phyloP scores from a whole-genome alignment of 169 alveolate species.

The Babesia ovata region DNA sequence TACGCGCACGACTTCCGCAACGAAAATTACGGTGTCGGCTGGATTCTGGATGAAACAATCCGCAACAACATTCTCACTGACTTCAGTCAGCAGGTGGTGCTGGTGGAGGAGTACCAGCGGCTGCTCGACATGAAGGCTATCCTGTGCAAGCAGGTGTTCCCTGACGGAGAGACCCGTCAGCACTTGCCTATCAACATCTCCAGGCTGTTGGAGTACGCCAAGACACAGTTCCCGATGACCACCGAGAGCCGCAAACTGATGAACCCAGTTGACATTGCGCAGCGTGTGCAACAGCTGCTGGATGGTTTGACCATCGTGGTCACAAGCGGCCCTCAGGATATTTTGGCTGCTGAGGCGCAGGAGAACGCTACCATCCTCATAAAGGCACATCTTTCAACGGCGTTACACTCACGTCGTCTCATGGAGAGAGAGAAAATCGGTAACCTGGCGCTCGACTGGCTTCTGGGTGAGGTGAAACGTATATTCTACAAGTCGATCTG shows the following conservation, averaged over 20 bases:
- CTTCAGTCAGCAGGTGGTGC: slow-evolving; percentile 78
- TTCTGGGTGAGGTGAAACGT: slow-evolving; percentile 95
- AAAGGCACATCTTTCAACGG: slow-evolving; percentile 92
- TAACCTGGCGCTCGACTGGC: slow-evolving; percentile 93
- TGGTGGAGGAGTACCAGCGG: slow-evolving; percentile 78
- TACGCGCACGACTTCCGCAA: slow-evolving; percentile 79
- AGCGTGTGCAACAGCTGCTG: slow-evolving; percentile 76
- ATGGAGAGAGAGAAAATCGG: slow-evolving; percentile 93
- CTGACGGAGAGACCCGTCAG: slow-evolving; percentile 93
- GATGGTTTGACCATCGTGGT: slow-evolving; percentile 76
- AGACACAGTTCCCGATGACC: slow-evolving; percentile 84
- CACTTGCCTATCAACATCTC: slow-evolving; percentile 95
- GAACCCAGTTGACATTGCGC: slow-evolving; percentile 84
- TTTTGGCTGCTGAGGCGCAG: slow-evolving; percentile 88
- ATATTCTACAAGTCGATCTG: slow-evolving; percentile 93
- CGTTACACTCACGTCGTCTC: slow-evolving; percentile 90
- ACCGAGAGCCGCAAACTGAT: slow-evolving; percentile 56
- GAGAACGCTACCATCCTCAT: slow-evolving; percentile 89
- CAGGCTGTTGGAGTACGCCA: slow-evolving; percentile 90
- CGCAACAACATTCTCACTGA: slow-evolving; percentile 74
- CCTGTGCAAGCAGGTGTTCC: slow-evolving; percentile 85
- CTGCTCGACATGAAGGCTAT: slow-evolving; percentile 73
- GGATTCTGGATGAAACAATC: slow-evolving; percentile 75
- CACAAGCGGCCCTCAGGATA: slow-evolving; percentile 78
- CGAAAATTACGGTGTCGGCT: slow-evolving; percentile 76